phyloP scores from a whole-genome alignment of 768 basidiomycete species.

The Naematelia encephala region DNA sequence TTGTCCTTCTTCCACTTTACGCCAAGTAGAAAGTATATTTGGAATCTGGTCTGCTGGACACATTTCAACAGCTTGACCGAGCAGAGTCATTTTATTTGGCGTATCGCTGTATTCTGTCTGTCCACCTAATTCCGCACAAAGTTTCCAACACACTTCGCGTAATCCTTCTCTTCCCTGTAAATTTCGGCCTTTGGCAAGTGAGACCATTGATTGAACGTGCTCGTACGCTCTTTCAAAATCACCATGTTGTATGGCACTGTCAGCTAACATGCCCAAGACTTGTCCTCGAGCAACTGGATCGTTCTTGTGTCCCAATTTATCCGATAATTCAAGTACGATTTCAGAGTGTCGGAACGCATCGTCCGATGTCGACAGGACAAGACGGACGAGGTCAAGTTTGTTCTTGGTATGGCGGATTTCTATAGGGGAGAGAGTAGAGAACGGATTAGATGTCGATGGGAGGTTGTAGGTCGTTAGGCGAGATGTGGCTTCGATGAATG shows the following conservation, averaged over 20 bases:
- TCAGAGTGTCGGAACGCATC: constrained; percentile 90
- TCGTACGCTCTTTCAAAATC: constrained; percentile 75
- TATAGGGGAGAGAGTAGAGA: constrained; percentile 70
- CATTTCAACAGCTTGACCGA: constrained; percentile 78
- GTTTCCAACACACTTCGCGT: constrained; percentile 78
- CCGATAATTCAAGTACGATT: constrained; percentile 81
- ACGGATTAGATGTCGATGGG: constrained; percentile 54
- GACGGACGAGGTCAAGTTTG: constrained; percentile 78
- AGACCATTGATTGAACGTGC: constrained; percentile 68
- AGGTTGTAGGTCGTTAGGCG: constrained; percentile 84
- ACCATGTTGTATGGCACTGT: constrained; percentile 75
- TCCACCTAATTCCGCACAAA: constrained; percentile 80
- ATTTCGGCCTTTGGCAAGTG: constrained; percentile 37
- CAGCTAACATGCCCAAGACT: constrained; percentile 82
- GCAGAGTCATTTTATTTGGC: constrained; percentile 63
- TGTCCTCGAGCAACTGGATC: constrained; percentile 58
- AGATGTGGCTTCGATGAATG: constrained; percentile 97
- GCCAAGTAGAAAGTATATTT: constrained; percentile 75
- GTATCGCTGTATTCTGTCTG: constrained; percentile 72
- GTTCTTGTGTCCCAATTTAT: constrained; percentile 73
- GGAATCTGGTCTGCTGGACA: constrained; percentile 77
- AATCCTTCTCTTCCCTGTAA: neutral
- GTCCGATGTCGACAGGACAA: constrained; percentile 57
- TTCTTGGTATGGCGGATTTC: constrained; percentile 91
- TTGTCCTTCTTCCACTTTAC: constrained; percentile 58